A percentile compares a stretch with the other conserved stretches of the same genome.
Evolutionary conservation across 208 protist genomes (phyloP).

Genomic region (Leishmania gerbilli): DNA sequence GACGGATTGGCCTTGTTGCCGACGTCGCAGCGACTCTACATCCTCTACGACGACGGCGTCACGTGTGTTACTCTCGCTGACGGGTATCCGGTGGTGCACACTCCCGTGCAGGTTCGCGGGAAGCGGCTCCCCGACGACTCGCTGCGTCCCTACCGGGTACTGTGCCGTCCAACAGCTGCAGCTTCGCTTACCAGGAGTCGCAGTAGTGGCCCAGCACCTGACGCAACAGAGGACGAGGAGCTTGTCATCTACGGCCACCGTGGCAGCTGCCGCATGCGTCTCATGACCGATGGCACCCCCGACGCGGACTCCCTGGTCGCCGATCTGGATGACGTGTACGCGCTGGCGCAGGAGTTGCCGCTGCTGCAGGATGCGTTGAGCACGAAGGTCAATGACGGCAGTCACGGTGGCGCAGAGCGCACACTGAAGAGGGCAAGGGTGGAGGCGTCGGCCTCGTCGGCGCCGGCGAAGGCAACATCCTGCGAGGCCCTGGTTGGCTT

Average conservation of each 20-base stretch:
- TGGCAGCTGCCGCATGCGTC: slow-evolving; percentile 43
- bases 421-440: slow-evolving; percentile 6
- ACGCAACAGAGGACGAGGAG: slow-evolving; percentile 4
- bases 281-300: slow-evolving; percentile 59
- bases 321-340: slow-evolving; percentile 30
- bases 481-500: slow-evolving; percentile 24
- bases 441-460: neutral
- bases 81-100: slow-evolving; percentile 58
- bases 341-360: slow-evolving; percentile 27
- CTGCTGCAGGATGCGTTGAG: slow-evolving; percentile 6
- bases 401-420: neutral
- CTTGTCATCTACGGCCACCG: slow-evolving; percentile 48
- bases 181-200: neutral
- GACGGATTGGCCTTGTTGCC: neutral
- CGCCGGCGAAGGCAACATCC: slow-evolving; percentile 2
- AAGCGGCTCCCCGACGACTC: slow-evolving; percentile 23
- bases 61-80: slow-evolving; percentile 57
- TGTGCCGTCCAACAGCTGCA: slow-evolving; percentile 21
- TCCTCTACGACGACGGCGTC: slow-evolving; percentile 66
- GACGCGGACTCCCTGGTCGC: slow-evolving; percentile 42
- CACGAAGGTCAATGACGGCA: neutral
- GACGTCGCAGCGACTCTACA: slow-evolving; percentile 35
- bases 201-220: neutral
- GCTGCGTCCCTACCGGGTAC: slow-evolving; percentile 20
- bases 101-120: slow-evolving; percentile 24